phyloP scores from a whole-genome alignment of 345 rosid species.

The Firmiana major region DNA sequence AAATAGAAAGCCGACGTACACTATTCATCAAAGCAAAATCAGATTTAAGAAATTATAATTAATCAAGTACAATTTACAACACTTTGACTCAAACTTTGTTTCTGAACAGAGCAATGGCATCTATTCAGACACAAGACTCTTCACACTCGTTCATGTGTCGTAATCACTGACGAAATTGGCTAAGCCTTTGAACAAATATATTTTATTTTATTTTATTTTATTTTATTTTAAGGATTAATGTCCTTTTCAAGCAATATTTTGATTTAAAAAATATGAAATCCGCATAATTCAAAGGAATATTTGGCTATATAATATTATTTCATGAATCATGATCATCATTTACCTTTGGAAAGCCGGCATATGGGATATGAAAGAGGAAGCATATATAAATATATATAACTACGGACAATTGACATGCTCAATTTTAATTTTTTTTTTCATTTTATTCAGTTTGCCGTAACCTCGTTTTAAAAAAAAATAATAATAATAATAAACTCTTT shows the following conservation, averaged over 20 bases:
- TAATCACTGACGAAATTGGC: not conserved
- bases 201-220: not conserved
- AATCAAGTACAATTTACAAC: not conserved
- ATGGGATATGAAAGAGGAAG: not conserved
- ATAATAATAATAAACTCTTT: too few species aligned
- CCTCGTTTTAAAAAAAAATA: too few species aligned
- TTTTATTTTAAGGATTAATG: not conserved
- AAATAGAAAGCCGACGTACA: too few species aligned
- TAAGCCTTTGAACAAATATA: not conserved
- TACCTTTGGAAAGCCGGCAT: slow-evolving; percentile 7
- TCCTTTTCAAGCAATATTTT: not conserved
- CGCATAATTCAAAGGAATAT: slow-evolving; percentile 10
- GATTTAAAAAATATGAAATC: too few species aligned
- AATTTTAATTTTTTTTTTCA: too few species aligned
- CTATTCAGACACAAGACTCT: not conserved
- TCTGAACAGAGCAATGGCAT: not conserved
- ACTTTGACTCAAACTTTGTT: not conserved
- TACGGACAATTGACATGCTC: not conserved
- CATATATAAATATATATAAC: not conserved
- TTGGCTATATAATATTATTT: not conserved
- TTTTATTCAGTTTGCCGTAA: too few species aligned
- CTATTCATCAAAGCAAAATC: not conserved
- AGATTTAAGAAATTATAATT: not conserved
- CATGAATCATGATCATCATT: not conserved
- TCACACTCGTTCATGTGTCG: not conserved